Base-by-base conservation (phyloP, 1,139 yeast species). In the Hanseniaspora uvarum region DNA sequence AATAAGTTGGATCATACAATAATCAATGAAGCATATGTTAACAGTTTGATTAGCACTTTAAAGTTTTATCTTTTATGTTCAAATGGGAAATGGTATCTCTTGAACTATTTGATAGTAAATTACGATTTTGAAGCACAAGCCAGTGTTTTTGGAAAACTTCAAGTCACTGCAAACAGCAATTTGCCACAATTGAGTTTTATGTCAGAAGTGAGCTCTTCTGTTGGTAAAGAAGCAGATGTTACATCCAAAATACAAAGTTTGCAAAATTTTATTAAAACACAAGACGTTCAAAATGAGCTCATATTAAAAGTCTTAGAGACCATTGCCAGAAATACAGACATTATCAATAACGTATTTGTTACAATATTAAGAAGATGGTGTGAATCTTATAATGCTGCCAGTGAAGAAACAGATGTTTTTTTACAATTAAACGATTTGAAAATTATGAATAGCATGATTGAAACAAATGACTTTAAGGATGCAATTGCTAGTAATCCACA, bases 341-440 rank as follows among this genome's bases (percentile, higher is more conserved):
- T 73, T 11, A 68, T 80, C 2, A 76, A 76, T 43, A 61, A 63
- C 10, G 65, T 80, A 4, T 83, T 87, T 61, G 68, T 80, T 5
- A 59, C 59, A 0, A 68, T 81, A 1, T 69, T 89, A 56, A 74
- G 74, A 56, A 70, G 80, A 59, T 86, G 94, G 89, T 69, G 83
- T 26, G 64, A 68, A 16, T 58, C 57, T 18, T 55, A 59, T 4
- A 12, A n/a, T 3, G 40, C 46, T 11, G 16, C 24, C 1, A 57
- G 58, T 2, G 48, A 48, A 18, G 52, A 57, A 5, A 48, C 46
- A 12, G 54, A 59, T n/a, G 50, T 59, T 3, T 75, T 82, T 55
- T 61, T 74, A 18, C 73, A 78, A 44, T 69, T 87, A 47, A 70
- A 80, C 6, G 83, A 84, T 62, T 71, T 86, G 57, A 77, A 83